These are phyloP conservation scores for Sporothrix globosa DNA, from an alignment of 2,329 filamentous ascomycete species.

Conservation along the genomic window DNA sequence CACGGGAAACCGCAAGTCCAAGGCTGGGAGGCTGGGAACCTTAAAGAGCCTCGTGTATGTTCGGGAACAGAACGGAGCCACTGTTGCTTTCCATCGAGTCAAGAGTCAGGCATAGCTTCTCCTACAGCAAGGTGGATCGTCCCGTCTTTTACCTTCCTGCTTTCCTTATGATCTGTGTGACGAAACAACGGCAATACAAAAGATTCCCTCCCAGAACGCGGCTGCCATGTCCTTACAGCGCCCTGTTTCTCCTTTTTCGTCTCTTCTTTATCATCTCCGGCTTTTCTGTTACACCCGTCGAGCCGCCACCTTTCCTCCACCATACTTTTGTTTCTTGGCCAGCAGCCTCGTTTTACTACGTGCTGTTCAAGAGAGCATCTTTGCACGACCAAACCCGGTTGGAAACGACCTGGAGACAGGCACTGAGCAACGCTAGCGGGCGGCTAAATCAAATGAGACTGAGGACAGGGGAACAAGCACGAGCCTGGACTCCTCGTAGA, in stretches of 20 bases:
- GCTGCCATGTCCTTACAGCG: constrained; percentile 1
- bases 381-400: neutral
- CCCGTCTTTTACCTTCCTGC: constrained; percentile 5
- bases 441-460: neutral
- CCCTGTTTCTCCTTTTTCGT: neutral
- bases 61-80: neutral
- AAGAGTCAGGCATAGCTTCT: neutral
- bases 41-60: neutral
- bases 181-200: constrained; percentile 14
- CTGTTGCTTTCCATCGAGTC: neutral
- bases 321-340: constrained; percentile 16
- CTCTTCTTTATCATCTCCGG: neutral
- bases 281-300: neutral
- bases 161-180: constrained; percentile 19
- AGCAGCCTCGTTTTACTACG: constrained; percentile 25
- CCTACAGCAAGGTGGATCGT: constrained; percentile 6
- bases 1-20: neutral
- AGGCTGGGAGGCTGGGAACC: neutral
- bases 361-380: neutral
- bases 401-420: neutral
- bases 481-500: neutral
- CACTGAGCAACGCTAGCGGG: neutral
- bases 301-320: neutral
- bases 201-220: neutral
- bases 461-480: neutral